Evolutionary conservation across 1,284 basidiomycete species (phyloP).

Genomic region (Cerioporus squamosus): DNA sequence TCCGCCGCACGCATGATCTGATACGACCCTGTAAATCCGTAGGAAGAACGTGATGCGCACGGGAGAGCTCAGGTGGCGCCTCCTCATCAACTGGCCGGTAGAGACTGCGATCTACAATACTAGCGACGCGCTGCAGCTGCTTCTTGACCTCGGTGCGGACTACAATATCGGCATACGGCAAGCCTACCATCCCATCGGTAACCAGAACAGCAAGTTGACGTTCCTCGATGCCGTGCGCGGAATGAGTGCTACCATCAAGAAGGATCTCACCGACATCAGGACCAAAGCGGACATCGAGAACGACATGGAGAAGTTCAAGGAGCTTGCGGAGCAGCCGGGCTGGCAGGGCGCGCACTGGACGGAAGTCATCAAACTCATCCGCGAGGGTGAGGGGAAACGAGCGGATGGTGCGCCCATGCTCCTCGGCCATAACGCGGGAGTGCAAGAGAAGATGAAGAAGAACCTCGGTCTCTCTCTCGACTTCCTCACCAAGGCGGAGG

Average conservation of each 20-base stretch:
- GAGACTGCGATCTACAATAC: conserved; percentile 45
- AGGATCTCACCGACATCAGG: conserved; percentile 22
- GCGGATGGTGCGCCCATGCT: not conserved
- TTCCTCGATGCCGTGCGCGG: conserved; percentile 48
- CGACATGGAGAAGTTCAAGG: conserved; percentile 1
- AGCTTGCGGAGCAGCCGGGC: conserved; percentile 9
- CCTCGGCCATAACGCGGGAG: no score
- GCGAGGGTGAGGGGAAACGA: not conserved
- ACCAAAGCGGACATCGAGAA: conserved; percentile 3
- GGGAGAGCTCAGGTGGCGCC: conserved; percentile 3
- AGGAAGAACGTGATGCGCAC: not conserved
- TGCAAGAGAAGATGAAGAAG: conserved; percentile 3
- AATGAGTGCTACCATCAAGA: conserved; percentile 31
- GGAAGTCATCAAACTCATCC: conserved; percentile 1
- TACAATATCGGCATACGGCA: conserved; percentile 35
- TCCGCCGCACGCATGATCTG: no score
- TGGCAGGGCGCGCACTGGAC: conserved; percentile 18
- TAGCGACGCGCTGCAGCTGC: conserved; percentile 47
- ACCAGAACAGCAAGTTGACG: conserved; percentile 27
- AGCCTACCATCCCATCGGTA: not conserved
- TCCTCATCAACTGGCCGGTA: conserved; percentile 36
- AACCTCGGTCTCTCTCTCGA: conserved; percentile 31
- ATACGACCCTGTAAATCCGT: not conserved
- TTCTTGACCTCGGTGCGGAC: conserved; percentile 48
- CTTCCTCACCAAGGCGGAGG: conserved; percentile 42